Evolutionary conservation across 1,284 basidiomycete genomes (phyloP), one percentile per base, ranked within the genome.

Genomic region (Hemileia vastatrix): DNA sequence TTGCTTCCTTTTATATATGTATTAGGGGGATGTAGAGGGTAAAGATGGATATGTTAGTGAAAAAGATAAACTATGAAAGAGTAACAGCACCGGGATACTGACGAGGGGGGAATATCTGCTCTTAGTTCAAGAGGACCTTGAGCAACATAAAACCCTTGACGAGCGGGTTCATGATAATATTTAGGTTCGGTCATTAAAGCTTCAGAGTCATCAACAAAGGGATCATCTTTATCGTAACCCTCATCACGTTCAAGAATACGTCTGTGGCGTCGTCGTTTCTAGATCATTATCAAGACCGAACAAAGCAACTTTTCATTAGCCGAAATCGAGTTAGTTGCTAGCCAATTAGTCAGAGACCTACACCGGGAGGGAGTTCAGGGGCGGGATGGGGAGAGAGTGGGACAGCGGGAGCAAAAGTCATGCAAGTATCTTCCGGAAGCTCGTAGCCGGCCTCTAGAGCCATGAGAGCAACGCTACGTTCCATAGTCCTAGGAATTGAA

Each of bases 151-250:
- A 93, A 96, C 0, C 93, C 93, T 70, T 90, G 86, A 70, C 93
- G 88, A 76, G 88, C 90, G 1, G 92, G 93, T 76, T 91, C 86
- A n/a, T 87, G 89, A 71, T 90, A 88, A 77, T 84, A 89, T 1
- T 87, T 90, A 1, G 91, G 86, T 72, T 93, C 86, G 77, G 96
- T 92, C 47, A 93, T 80, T 19, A 84, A 84, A 59, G 95, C 81
- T 74, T 98, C 93, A 0, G 90, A 90, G 77, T 98, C 94, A 79
- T 98, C 94, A 72, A 98, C 96, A 78, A 97, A 97, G 0, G 90
- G 88, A 77, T 98, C 94, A 1, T 82, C 80, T 18, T 86, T 80
- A 77, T 98, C 93, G 79, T 98, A 98, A 19, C 77, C 76, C 52
- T 77, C 77, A 31, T 68, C 67, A 33, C 73, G 69, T 47, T 68